Percentiles rank a stretch among this genome's conserved stretches.
phyloP scores from a whole-genome alignment of 345 rosid species.

The Sisymbrium irio region DNA sequence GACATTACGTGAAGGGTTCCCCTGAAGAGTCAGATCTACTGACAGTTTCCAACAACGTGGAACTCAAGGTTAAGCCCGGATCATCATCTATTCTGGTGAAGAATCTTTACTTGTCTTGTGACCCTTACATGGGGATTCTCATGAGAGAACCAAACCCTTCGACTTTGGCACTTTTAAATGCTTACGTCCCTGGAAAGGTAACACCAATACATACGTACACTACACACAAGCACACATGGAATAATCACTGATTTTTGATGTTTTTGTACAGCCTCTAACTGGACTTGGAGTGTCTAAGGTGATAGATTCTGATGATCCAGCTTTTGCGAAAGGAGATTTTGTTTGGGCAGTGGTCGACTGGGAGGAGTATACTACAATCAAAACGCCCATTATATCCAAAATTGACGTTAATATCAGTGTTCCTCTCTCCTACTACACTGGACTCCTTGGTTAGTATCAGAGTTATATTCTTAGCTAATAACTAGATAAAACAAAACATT shows the following conservation, averaged over 20 bases:
- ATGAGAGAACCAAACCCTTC: slow-evolving; percentile 30
- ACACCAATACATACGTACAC: background rate
- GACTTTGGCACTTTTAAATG: slow-evolving; percentile 1
- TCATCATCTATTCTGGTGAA: slow-evolving; percentile 33
- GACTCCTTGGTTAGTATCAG: slow-evolving; percentile 45
- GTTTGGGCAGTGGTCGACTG: slow-evolving; percentile 51
- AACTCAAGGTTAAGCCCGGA: slow-evolving; percentile 29
- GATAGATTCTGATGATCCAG: slow-evolving; percentile 45
- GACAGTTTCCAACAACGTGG: background rate
- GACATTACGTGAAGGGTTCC: slow-evolving; percentile 16
- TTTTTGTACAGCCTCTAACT: slow-evolving; percentile 38
- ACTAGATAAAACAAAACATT: too few species aligned
- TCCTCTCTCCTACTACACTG: slow-evolving; percentile 54
- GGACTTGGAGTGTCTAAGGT: slow-evolving; percentile 55
- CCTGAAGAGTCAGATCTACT: slow-evolving; percentile 38
- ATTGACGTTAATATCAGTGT: slow-evolving; percentile 42
- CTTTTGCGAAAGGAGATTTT: slow-evolving; percentile 42
- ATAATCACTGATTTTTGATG: background rate
- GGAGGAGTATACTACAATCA: slow-evolving; percentile 54
- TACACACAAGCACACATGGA: background rate
- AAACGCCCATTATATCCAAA: slow-evolving; percentile 23
- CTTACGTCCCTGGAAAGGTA: slow-evolving; percentile 34
- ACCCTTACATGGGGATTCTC: slow-evolving; percentile 44
- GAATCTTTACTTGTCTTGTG: slow-evolving; percentile 51
- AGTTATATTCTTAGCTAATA: background rate